Conservation (phyloP, 1,284 basidiomycete genomes). For the Leccinum griseonigrum region DNA sequence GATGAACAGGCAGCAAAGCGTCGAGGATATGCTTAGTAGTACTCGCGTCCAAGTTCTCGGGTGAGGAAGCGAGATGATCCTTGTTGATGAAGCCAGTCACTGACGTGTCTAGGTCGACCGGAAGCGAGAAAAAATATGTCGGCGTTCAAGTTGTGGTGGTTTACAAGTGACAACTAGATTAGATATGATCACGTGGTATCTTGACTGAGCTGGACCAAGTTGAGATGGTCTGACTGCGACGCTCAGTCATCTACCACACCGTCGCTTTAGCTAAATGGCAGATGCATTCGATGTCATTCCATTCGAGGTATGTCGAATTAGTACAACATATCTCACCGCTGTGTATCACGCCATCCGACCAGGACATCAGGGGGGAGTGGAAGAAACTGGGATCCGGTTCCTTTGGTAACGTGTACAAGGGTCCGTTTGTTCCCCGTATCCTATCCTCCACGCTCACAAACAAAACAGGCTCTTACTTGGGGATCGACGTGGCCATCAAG, state of each 20-base stretch:
- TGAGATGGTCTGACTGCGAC: slow-evolving; percentile 1
- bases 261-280: slow-evolving; percentile 29
- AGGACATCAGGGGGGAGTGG: slow-evolving; percentile 90
- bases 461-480: slow-evolving; percentile 77
- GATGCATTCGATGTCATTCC: slow-evolving; percentile 84
- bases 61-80: too few species aligned
- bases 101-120: background rate
- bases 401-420: slow-evolving; percentile 92
- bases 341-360: slow-evolving; percentile 8
- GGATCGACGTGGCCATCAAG: slow-evolving; percentile 95
- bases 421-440: slow-evolving; percentile 37
- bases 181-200: slow-evolving; percentile 25
- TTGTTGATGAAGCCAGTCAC: too few species aligned
- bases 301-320: slow-evolving; percentile 53
- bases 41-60: too few species aligned
- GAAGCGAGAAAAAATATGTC: background rate
- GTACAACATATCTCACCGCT: background rate
- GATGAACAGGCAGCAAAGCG: background rate
- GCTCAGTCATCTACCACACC: background rate
- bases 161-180: slow-evolving; percentile 13
- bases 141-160: background rate
- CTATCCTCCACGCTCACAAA: slow-evolving; percentile 5
- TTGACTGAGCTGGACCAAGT: slow-evolving; percentile 15
- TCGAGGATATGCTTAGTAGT: background rate
- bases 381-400: slow-evolving; percentile 86